Conservation (phyloP, 2,329 filamentous ascomycete genomes). For the Cryoendolithus antarcticus region DNA sequence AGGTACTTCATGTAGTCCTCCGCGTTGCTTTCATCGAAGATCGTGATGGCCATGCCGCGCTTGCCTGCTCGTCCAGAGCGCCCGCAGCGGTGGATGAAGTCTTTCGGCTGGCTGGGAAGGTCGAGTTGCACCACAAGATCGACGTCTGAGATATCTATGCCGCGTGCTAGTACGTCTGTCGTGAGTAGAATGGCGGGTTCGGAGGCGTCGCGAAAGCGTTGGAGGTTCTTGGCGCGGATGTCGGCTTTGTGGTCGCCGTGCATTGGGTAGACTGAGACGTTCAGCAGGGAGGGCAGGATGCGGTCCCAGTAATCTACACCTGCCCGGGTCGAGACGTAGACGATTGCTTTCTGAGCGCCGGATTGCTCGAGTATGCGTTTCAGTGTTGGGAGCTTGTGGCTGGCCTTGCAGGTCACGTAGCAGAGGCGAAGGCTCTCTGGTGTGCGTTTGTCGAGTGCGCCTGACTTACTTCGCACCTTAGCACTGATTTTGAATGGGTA, state of each 20-base stretch:
- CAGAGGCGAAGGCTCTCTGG: slow-evolving; percentile 88
- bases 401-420: slow-evolving; percentile 63
- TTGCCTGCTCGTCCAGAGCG: slow-evolving; percentile 51
- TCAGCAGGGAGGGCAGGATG: slow-evolving; percentile 59
- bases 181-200: slow-evolving; percentile 74
- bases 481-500: slow-evolving; percentile 94
- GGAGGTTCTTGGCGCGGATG: slow-evolving; percentile 78
- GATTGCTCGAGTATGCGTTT: slow-evolving; percentile 52
- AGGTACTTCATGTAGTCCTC: slow-evolving; percentile 85
- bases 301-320: slow-evolving; percentile 90
- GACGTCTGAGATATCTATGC: slow-evolving; percentile 82
- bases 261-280: slow-evolving; percentile 62
- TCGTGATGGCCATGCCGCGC: slow-evolving; percentile 70
- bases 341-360: slow-evolving; percentile 66
- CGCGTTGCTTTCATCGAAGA: slow-evolving; percentile 74
- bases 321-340: slow-evolving; percentile 89
- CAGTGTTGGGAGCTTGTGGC: slow-evolving; percentile 67
- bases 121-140: slow-evolving; percentile 87
- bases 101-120: slow-evolving; percentile 76
- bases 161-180: slow-evolving; percentile 82
- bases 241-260: slow-evolving; percentile 88
- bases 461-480: slow-evolving; percentile 68
- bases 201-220: slow-evolving; percentile 61
- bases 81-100: slow-evolving; percentile 55
- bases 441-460: slow-evolving; percentile 71